Evolutionary conservation across 2,329 filamentous ascomycete species (phyloP).

Genomic region (Pseudogymnoascus sp.): DNA sequence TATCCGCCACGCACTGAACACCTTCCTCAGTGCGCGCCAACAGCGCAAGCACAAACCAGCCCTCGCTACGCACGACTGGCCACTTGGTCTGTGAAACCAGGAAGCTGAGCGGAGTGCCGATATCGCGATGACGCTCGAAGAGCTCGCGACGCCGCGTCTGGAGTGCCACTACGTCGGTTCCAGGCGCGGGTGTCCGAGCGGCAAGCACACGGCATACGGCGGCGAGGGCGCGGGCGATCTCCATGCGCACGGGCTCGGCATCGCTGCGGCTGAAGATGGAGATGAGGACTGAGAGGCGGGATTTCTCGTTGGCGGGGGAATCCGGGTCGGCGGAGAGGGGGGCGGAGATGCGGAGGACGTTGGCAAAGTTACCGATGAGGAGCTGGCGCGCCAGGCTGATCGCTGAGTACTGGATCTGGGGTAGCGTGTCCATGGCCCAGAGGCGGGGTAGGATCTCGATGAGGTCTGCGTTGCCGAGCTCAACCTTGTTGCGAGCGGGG

Average conservation of each 20-base stretch:
- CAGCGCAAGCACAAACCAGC: conserved; percentile 55
- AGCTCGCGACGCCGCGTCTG: conserved; percentile 27
- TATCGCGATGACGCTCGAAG: conserved; percentile 27
- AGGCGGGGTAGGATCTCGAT: conserved; percentile 46
- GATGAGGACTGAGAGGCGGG: conserved; percentile 33
- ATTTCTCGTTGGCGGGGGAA: conserved; percentile 28
- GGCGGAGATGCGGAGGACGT: conserved; percentile 43
- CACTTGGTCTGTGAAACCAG: conserved; percentile 51
- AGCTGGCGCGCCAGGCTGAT: conserved; percentile 51
- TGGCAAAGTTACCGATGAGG: conserved; percentile 43
- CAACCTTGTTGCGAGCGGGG: conserved; percentile 44
- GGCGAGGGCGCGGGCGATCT: conserved; percentile 47
- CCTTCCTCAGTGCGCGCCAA: conserved; percentile 47
- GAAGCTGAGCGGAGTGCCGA: conserved; percentile 36
- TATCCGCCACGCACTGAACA: conserved; percentile 36
- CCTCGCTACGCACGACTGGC: conserved; percentile 50
- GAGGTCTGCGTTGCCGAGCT: conserved; percentile 39
- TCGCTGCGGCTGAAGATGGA: conserved; percentile 38
- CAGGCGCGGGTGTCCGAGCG: conserved; percentile 29
- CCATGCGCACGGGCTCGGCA: conserved; percentile 49
- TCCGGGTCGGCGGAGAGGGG: conserved; percentile 33
- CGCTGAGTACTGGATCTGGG: conserved; percentile 52
- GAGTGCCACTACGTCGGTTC: conserved; percentile 17
- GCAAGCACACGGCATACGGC: conserved; percentile 49
- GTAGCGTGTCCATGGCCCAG: conserved; percentile 44